phyloP scores from a whole-genome alignment of 83 land plant genomes.

The Isoetes engelmannii region DNA sequence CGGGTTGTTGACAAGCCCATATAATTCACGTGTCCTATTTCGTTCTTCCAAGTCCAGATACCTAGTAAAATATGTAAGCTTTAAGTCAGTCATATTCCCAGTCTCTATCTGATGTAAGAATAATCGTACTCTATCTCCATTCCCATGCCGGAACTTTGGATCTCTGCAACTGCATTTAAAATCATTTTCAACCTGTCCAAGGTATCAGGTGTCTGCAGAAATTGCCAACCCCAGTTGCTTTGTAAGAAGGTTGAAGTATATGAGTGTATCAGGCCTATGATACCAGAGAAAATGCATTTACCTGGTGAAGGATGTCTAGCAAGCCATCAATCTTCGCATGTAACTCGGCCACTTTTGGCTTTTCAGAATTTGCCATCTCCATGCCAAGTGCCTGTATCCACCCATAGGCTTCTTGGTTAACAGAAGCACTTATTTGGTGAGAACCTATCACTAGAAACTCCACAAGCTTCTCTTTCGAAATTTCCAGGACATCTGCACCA shows the following conservation, averaged over 20 bases:
- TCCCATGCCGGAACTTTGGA: constrained; percentile 30
- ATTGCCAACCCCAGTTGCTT: neutral
- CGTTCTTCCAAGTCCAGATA: constrained; percentile 36
- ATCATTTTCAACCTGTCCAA: constrained; percentile 28
- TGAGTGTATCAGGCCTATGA: neutral
- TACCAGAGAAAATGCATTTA: neutral
- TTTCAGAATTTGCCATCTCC: constrained; percentile 18
- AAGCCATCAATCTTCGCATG: constrained; percentile 22
- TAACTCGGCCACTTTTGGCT: constrained; percentile 17
- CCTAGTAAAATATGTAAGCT: constrained; percentile 7
- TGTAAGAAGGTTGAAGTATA: neutral
- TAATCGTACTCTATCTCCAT: constrained; percentile 37
- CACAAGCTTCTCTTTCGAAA: constrained; percentile 27
- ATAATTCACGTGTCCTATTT: constrained; percentile 27
- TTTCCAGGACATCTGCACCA: constrained; percentile 24
- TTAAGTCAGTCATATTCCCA: neutral
- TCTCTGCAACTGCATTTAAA: constrained; percentile 33
- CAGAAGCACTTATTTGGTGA: constrained; percentile 29
- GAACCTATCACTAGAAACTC: constrained; percentile 26
- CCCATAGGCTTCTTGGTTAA: constrained; percentile 19
- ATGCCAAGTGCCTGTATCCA: constrained; percentile 30
- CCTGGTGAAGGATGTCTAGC: constrained; percentile 17
- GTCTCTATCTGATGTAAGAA: neutral
- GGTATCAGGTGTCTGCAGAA: constrained; percentile 26
- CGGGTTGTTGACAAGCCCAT: constrained; percentile 12